Percentiles rank a stretch among this genome's conserved stretches.
phyloP scores from a whole-genome alignment of 2,329 filamentous ascomycete species.

The Verticillium tricorpus region DNA sequence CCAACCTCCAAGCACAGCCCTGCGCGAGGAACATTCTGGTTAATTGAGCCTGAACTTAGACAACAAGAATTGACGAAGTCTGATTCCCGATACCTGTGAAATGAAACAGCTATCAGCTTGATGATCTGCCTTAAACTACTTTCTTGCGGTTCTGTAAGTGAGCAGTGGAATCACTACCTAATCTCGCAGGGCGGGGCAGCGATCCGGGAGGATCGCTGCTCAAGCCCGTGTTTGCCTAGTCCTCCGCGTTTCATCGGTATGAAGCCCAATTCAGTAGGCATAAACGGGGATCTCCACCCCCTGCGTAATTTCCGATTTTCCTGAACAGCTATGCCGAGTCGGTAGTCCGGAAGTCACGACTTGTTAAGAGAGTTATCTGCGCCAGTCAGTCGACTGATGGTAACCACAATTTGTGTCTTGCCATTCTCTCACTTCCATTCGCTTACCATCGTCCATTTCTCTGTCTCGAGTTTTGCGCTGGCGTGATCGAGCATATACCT shows the following conservation, averaged over 20 bases:
- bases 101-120: too few relatives aligned
- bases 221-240: background rate
- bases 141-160: too few relatives aligned
- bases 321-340: background rate
- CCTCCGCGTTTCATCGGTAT: background rate
- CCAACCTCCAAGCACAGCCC: too few relatives aligned
- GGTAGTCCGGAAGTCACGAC: background rate
- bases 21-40: too few relatives aligned
- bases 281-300: background rate
- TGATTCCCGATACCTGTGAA: too few relatives aligned
- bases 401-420: background rate
- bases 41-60: too few relatives aligned
- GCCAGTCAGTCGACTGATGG: too few relatives aligned
- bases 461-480: background rate
- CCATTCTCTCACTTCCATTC: background rate
- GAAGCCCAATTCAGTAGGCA: background rate
- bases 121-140: too few relatives aligned
- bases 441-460: background rate
- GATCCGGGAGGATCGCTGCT: background rate
- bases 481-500: background rate
- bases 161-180: background rate
- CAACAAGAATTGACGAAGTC: too few relatives aligned
- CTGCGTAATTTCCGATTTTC: background rate
- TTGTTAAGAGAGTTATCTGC: background rate
- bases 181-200: background rate